phyloP scores from a whole-genome alignment of 352 stramenopile species.

The Pythium coloratum region DNA sequence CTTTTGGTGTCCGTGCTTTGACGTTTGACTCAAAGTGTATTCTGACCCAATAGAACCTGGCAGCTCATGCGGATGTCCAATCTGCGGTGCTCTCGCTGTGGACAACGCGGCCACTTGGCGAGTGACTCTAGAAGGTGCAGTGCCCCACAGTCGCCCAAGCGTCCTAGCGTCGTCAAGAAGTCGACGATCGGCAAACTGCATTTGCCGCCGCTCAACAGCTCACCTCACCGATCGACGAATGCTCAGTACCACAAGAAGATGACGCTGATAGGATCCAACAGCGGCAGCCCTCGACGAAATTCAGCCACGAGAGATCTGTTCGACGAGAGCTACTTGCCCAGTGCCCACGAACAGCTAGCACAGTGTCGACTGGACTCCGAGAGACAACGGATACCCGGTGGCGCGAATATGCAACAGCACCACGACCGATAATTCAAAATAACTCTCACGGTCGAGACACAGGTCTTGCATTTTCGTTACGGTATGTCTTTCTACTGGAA shows the following conservation, averaged over 20 bases:
- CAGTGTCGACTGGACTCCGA: constrained; percentile 31
- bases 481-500: constrained; percentile 20
- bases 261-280: constrained; percentile 19
- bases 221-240: background rate
- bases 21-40: background rate
- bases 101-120: constrained; percentile 51
- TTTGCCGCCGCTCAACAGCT: constrained; percentile 5
- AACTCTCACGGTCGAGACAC: background rate
- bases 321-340: constrained; percentile 59
- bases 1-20: too few relatives aligned
- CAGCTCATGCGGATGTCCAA: constrained; percentile 80
- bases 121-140: constrained; percentile 47
- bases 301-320: constrained; percentile 50
- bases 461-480: background rate
- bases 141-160: constrained; percentile 22
- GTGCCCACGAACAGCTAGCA: constrained; percentile 55
- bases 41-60: constrained; percentile 45
- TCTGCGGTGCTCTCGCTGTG: constrained; percentile 57
- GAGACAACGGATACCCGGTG: background rate
- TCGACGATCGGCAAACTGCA: background rate
- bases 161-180: constrained; percentile 14
- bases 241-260: constrained; percentile 15
- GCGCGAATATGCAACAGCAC: background rate
- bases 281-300: constrained; percentile 1
- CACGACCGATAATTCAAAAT: background rate